phyloP scores from a whole-genome alignment of 306 rosid species.

The Comarum palustre region DNA sequence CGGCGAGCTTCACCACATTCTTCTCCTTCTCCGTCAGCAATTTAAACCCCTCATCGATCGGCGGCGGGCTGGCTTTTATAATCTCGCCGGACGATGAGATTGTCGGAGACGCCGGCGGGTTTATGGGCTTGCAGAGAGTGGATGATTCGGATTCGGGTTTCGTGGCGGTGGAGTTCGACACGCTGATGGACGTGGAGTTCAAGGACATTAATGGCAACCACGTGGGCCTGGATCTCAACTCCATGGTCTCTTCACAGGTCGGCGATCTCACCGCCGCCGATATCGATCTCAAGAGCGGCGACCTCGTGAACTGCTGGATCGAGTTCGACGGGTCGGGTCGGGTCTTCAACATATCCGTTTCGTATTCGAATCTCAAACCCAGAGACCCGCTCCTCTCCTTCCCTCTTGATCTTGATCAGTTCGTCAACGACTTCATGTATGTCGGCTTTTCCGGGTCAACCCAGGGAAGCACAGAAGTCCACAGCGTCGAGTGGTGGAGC shows the following conservation, averaged over 20 bases:
- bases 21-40: slow-evolving; percentile 76
- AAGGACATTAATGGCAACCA: slow-evolving; percentile 90
- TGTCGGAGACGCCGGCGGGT: slow-evolving; percentile 74
- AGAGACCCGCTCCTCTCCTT: slow-evolving; percentile 58
- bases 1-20: slow-evolving; percentile 75
- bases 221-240: slow-evolving; percentile 84
- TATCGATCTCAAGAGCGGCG: slow-evolving; percentile 82
- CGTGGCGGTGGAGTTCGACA: slow-evolving; percentile 90
- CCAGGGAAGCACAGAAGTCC: slow-evolving; percentile 90
- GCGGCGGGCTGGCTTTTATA: slow-evolving; percentile 85
- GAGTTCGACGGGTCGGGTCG: slow-evolving; percentile 61
- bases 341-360: slow-evolving; percentile 61
- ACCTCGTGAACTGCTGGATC: slow-evolving; percentile 81
- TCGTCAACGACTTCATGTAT: slow-evolving; percentile 74
- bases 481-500: slow-evolving; percentile 91
- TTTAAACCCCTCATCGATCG: slow-evolving; percentile 85
- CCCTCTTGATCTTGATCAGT: slow-evolving; percentile 62
- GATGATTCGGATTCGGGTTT: slow-evolving; percentile 29
- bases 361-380: slow-evolving; percentile 88
- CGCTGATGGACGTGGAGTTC: slow-evolving; percentile 85
- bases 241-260: slow-evolving; percentile 57
- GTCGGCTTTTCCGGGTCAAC: slow-evolving; percentile 97
- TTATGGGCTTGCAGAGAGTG: slow-evolving; percentile 48
- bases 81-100: slow-evolving; percentile 59
- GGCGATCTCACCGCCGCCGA: slow-evolving; percentile 53